These are phyloP conservation scores for Claviceps sorghi DNA, from an alignment of 2,329 filamentous ascomycete species.

Conservation along the genomic window DNA sequence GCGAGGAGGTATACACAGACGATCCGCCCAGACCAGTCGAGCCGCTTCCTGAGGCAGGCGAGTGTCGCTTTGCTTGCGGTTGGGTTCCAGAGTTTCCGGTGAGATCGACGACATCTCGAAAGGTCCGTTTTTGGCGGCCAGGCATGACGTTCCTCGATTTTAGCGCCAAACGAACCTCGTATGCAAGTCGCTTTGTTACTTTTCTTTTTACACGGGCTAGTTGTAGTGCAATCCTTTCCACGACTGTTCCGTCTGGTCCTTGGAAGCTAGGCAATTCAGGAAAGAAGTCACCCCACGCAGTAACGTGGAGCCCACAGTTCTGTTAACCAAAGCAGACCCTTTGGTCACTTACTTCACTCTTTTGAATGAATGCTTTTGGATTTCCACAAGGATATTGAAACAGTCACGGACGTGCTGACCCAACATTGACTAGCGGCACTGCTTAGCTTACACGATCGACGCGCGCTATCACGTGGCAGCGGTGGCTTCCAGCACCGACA, in stretches of 20 bases:
- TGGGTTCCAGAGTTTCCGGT: conserved; percentile 21
- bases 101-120: conserved; percentile 24
- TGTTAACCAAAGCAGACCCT: not conserved
- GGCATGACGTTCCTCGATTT: conserved; percentile 5
- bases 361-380: too few species aligned
- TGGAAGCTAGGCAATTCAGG: not conserved
- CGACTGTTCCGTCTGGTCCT: not conserved
- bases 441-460: not conserved
- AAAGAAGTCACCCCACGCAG: not conserved
- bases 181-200: not conserved
- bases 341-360: not conserved
- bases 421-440: not conserved
- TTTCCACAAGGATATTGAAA: not conserved
- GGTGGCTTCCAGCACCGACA: not conserved
- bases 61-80: conserved; percentile 14
- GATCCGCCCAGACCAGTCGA: conserved; percentile 10
- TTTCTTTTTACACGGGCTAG: not conserved
- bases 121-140: conserved; percentile 20
- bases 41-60: conserved; percentile 6
- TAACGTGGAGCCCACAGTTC: not conserved
- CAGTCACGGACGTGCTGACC: not conserved
- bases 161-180: not conserved
- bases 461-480: conserved; percentile 1
- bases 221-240: not conserved
- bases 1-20: conserved; percentile 5